phyloP scores from a whole-genome alignment of 2,329 filamentous ascomycete species.

The Seiridium cupressi region DNA sequence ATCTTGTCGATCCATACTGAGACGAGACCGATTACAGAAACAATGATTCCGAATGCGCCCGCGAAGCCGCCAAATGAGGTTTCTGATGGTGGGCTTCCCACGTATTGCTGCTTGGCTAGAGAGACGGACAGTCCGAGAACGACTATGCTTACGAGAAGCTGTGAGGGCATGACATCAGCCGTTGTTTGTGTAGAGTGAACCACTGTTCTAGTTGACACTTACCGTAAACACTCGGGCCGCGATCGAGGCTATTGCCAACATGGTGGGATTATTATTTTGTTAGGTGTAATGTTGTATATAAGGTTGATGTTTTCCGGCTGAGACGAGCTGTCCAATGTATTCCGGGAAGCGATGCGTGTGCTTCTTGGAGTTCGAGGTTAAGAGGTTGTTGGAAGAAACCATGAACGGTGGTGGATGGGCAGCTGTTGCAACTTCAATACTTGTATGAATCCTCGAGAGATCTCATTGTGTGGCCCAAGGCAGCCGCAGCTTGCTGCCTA shows the following conservation, averaged over 20 bases:
- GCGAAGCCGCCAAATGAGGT: slow-evolving; percentile 30
- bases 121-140: slow-evolving; percentile 30
- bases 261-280: too few relatives aligned
- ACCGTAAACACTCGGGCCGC: background rate
- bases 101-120: slow-evolving; percentile 26
- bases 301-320: too few relatives aligned
- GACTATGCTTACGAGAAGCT: slow-evolving; percentile 29
- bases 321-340: too few relatives aligned
- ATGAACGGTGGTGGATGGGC: too few relatives aligned
- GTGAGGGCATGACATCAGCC: background rate
- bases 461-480: too few relatives aligned
- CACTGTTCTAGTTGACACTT: background rate
- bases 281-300: too few relatives aligned
- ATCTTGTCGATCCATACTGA: slow-evolving; percentile 27
- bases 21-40: slow-evolving; percentile 23
- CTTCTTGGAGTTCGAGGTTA: too few relatives aligned
- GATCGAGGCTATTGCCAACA: background rate
- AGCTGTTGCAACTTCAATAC: too few relatives aligned
- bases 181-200: background rate
- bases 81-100: slow-evolving; percentile 24
- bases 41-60: slow-evolving; percentile 30
- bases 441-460: too few relatives aligned
- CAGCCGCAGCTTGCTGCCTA: too few relatives aligned
- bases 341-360: too few relatives aligned
- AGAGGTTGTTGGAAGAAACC: too few relatives aligned